A percentile compares a stretch with the other conserved stretches of the same genome.
phyloP scores from a whole-genome alignment of 805 yeast genomes.

The Pichia occidentalis region DNA sequence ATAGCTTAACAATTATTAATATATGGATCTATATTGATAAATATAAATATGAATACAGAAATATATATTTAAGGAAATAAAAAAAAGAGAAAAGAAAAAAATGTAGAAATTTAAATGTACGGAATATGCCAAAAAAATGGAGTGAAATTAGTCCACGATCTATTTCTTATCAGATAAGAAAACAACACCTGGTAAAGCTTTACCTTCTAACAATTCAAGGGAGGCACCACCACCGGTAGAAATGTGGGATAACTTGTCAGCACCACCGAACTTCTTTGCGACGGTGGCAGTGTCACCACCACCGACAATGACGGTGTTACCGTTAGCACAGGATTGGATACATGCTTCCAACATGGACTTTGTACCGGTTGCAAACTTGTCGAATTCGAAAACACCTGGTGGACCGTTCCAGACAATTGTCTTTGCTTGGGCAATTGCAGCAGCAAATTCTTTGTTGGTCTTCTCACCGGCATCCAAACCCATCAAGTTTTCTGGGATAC shows the following conservation, averaged over 20 bases:
- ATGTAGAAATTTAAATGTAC: too few relatives aligned
- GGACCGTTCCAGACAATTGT: slow-evolving; percentile 99
- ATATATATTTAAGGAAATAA: too few relatives aligned
- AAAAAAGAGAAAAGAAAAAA: too few relatives aligned
- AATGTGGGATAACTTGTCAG: slow-evolving; percentile 94
- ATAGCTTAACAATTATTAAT: too few relatives aligned
- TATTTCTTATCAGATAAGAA: slow-evolving; percentile 68
- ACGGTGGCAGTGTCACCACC: slow-evolving; percentile 99
- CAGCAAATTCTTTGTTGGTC: slow-evolving; percentile 71
- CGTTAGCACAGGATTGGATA: slow-evolving; percentile 77
- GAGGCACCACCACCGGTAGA: slow-evolving; percentile 99
- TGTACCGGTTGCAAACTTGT: slow-evolving; percentile 86
- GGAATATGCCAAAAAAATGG: too few relatives aligned
- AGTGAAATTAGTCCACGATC: too few relatives aligned
- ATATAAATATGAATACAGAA: too few relatives aligned
- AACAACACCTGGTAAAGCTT: slow-evolving; percentile 95
- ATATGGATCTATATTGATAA: too few relatives aligned
- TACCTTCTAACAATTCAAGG: slow-evolving; percentile 96
- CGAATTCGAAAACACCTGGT: slow-evolving; percentile 99
- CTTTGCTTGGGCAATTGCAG: slow-evolving; percentile 85
- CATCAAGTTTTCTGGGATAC: slow-evolving; percentile 93
- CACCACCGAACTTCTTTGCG: slow-evolving; percentile 96
- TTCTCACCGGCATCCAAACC: slow-evolving; percentile 96
- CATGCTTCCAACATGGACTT: slow-evolving; percentile 83
- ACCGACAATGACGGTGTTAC: slow-evolving; percentile 95